A percentile compares a stretch with the other conserved stretches of the same genome.
Conservation (phyloP, 257 asterid genomes). For the Solanum verrucosum region DNA sequence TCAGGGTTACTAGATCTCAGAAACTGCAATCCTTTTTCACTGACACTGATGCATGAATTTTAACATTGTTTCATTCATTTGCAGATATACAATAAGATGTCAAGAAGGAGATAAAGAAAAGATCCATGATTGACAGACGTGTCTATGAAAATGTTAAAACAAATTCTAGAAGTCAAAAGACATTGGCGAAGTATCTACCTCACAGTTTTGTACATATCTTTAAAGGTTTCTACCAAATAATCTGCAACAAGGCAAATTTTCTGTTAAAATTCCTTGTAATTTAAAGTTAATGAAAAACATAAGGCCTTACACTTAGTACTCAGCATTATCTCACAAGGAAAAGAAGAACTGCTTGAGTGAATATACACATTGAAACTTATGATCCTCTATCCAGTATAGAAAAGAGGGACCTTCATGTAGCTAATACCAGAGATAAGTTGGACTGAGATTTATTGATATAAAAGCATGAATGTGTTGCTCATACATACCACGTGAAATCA, state of each 20-base stretch:
- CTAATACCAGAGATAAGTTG: not conserved
- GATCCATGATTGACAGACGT: not conserved
- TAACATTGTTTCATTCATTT: slow-evolving; percentile 5
- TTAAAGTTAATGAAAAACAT: not conserved
- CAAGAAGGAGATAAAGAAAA: not conserved
- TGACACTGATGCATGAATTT: slow-evolving; percentile 48
- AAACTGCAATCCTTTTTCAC: slow-evolving; percentile 66
- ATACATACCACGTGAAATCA: slow-evolving; percentile 60
- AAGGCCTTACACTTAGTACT: not conserved
- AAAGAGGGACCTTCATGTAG: not conserved
- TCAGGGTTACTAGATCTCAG: slow-evolving; percentile 84
- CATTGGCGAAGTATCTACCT: slow-evolving; percentile 35
- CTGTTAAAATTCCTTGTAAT: not conserved
- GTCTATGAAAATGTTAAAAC: not conserved
- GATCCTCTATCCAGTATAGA: not conserved
- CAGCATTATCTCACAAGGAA: not conserved
- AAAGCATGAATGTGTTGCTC: not conserved
- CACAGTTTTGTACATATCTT: slow-evolving; percentile 55
- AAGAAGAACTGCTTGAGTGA: not conserved
- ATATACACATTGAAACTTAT: not conserved
- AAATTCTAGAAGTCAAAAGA: not conserved
- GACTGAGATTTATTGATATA: not conserved
- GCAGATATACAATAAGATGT: slow-evolving; percentile 5
- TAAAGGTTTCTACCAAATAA: slow-evolving; percentile 65
- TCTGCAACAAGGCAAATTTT: slow-evolving; percentile 32